Percentiles rank a stretch among this genome's conserved stretches.
Evolutionary conservation across 75 land plant genomes (phyloP).

Genomic region (Chamaecyparis obtusa): DNA sequence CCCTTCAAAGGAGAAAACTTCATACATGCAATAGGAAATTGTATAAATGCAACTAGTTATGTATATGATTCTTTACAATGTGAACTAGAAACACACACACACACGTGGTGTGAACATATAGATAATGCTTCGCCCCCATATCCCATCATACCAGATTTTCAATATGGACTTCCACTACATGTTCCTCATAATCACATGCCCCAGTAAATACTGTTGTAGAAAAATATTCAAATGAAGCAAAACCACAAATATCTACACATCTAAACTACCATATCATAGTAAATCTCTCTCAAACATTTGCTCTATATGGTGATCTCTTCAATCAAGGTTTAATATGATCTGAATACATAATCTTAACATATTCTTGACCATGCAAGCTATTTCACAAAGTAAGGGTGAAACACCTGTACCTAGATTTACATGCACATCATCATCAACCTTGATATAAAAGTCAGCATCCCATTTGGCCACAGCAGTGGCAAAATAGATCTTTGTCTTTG

Average conservation of each 20-base stretch:
- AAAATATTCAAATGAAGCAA: too few species aligned
- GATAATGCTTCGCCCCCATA: neutral
- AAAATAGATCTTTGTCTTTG: constrained; percentile 66
- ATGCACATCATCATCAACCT: constrained; percentile 65
- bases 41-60: neutral
- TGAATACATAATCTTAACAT: neutral
- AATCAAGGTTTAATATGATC: neutral
- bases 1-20: neutral
- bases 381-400: neutral
- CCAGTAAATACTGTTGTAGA: too few species aligned
- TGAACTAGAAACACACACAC: neutral
- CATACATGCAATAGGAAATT: neutral
- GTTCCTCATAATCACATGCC: too few species aligned
- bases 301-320: neutral
- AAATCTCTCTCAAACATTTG: neutral
- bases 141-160: neutral
- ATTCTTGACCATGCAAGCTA: neutral
- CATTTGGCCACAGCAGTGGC: constrained; percentile 56
- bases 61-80: neutral
- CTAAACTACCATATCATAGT: too few species aligned
- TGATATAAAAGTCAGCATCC: constrained; percentile 70
- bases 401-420: constrained; percentile 35
- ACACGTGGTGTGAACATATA: neutral
- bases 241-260: too few species aligned
- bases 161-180: too few species aligned